Evolutionary conservation across 371 early-diverging fungal species (phyloP).

Genomic region (Mortierella sp.): DNA sequence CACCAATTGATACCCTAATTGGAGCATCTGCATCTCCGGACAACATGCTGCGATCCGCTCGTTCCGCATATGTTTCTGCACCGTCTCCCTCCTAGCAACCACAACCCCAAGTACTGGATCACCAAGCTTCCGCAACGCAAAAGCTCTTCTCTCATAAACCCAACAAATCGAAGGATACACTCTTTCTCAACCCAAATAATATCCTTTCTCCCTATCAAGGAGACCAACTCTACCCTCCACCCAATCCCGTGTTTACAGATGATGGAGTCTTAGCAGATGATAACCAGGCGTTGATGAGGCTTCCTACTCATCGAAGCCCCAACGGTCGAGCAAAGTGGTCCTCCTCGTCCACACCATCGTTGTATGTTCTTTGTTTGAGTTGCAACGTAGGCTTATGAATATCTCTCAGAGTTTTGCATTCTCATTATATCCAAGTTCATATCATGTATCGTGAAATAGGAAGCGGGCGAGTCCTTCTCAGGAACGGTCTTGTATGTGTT

Average conservation of each 20-base stretch:
- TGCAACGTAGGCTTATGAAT: no score
- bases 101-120: neutral
- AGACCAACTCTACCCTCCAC: neutral
- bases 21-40: no score
- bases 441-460: neutral
- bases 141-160: neutral
- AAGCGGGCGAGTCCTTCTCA: conserved; percentile 18
- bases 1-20: neutral
- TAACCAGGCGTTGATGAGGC: neutral
- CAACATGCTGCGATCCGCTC: neutral
- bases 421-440: neutral
- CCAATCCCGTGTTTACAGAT: neutral
- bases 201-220: neutral
- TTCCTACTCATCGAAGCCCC: neutral
- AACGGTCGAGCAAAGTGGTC: conserved; percentile 44
- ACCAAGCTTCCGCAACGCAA: neutral
- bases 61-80: neutral
- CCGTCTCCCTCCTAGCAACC: neutral
- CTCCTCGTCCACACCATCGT: conserved; percentile 30
- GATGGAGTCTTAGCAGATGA: neutral
- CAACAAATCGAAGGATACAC: neutral
- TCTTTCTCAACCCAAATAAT: neutral
- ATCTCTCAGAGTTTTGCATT: neutral
- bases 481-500: conserved; percentile 11
- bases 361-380: neutral